These are phyloP conservation scores for Suhomyces sp. DNA, from an alignment of 805 yeast genomes.

Conservation along the genomic window DNA sequence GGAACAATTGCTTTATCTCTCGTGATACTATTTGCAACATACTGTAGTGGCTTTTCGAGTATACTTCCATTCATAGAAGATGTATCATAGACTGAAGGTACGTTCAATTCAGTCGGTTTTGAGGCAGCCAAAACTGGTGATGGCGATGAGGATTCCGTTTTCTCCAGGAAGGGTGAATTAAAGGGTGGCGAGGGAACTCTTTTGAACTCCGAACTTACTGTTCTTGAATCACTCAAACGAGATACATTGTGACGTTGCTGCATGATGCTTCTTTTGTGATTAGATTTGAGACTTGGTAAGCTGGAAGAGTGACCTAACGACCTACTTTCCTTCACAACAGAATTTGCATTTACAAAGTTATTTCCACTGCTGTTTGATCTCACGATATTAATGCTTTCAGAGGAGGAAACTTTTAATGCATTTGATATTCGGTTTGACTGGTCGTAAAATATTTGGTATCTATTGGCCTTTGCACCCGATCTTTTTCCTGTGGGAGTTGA, in stretches of 20 bases:
- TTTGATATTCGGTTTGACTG: constrained; percentile 43
- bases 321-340: constrained; percentile 10
- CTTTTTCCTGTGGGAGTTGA: constrained; percentile 25
- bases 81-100: too few species aligned
- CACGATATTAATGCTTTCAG: constrained; percentile 27
- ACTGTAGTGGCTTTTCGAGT: too few species aligned
- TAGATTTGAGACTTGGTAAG: constrained; percentile 19
- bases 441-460: constrained; percentile 50
- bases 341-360: constrained; percentile 2
- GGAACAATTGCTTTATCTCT: too few species aligned
- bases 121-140: constrained; percentile 3
- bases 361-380: constrained; percentile 15
- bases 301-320: constrained; percentile 23
- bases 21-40: too few species aligned
- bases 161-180: constrained; percentile 3
- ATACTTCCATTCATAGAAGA: too few species aligned
- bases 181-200: constrained; percentile 12
- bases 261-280: constrained; percentile 9
- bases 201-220: constrained; percentile 6
- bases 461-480: constrained; percentile 44
- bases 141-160: constrained; percentile 1
- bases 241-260: constrained; percentile 7
- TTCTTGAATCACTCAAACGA: constrained; percentile 8
- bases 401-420: constrained; percentile 38
- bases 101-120: not conserved